Evolutionary conservation across 2,329 filamentous ascomycete genomes (phyloP).

Genomic region (Chaetothyriales sp.): DNA sequence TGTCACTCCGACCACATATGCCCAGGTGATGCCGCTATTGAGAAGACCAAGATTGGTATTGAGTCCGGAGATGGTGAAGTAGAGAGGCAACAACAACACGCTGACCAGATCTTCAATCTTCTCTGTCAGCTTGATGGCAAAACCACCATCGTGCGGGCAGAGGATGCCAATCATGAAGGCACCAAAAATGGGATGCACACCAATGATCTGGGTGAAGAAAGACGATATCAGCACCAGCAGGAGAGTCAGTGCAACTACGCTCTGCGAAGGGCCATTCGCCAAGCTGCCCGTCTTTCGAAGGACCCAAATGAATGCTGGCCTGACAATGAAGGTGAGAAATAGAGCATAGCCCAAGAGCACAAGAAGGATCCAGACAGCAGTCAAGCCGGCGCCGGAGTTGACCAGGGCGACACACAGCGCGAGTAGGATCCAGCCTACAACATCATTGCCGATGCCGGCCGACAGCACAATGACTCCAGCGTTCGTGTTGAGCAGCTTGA

Average conservation of each 20-base stretch:
- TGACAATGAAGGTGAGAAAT: constrained; percentile 57
- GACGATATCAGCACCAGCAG: constrained; percentile 63
- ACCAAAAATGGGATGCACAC: constrained; percentile 87
- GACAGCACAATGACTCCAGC: constrained; percentile 82
- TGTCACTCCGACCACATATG: constrained; percentile 72
- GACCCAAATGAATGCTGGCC: constrained; percentile 59
- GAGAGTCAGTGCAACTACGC: constrained; percentile 67
- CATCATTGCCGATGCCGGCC: constrained; percentile 85
- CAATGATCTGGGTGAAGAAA: constrained; percentile 82
- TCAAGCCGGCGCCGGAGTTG: constrained; percentile 68
- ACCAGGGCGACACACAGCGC: constrained; percentile 86
- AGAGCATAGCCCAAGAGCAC: constrained; percentile 59
- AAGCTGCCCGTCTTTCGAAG: constrained; percentile 60
- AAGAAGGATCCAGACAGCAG: constrained; percentile 72
- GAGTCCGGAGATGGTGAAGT: constrained; percentile 82
- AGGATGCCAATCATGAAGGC: constrained; percentile 82
- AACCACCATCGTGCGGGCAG: constrained; percentile 49
- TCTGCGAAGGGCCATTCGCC: constrained; percentile 75
- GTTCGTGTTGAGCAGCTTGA: constrained; percentile 67
- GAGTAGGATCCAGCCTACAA: constrained; percentile 78
- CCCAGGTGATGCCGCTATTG: constrained; percentile 71
- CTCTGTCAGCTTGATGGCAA: constrained; percentile 74
- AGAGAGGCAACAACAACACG: constrained; percentile 71
- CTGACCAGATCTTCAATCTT: constrained; percentile 87
- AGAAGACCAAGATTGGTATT: constrained; percentile 77